These are phyloP conservation scores for Irpex sp. DNA, from an alignment of 1,284 basidiomycete species.

Conservation along the genomic window DNA sequence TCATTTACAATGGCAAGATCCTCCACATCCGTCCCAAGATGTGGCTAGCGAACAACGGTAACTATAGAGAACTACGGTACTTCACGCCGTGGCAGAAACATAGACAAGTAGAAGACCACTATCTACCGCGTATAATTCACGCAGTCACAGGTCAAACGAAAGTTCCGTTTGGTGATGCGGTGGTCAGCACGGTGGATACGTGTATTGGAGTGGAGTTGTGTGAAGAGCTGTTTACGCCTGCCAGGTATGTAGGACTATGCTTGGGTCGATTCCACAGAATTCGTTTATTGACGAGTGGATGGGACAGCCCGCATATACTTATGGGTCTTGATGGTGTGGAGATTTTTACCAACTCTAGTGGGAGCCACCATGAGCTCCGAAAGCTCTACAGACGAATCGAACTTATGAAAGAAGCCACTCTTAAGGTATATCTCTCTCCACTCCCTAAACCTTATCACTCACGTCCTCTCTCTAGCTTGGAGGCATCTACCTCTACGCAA, in stretches of 20 bases:
- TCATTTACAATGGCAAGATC: constrained; percentile 84
- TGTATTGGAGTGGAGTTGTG: constrained; percentile 96
- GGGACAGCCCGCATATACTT: constrained; percentile 82
- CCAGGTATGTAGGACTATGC: constrained; percentile 53
- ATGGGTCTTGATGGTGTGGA: constrained; percentile 99
- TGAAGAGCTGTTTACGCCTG: constrained; percentile 96
- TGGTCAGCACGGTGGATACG: constrained; percentile 91
- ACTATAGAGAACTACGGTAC: constrained; percentile 94
- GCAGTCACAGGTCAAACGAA: constrained; percentile 87
- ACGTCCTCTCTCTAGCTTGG: constrained; percentile 60
- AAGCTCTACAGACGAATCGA: constrained; percentile 92
- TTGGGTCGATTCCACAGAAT: not conserved
- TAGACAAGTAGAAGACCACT: constrained; percentile 85
- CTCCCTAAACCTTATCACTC: not conserved
- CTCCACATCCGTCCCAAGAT: constrained; percentile 96
- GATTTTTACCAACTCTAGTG: constrained; percentile 97
- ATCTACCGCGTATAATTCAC: constrained; percentile 84
- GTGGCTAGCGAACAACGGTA: constrained; percentile 99
- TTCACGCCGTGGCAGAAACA: constrained; percentile 96
- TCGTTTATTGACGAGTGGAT: constrained; percentile 2
- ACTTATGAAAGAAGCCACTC: constrained; percentile 94
- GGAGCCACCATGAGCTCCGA: constrained; percentile 95
- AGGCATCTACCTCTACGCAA: constrained; percentile 96
- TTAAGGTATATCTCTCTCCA: constrained; percentile 57
- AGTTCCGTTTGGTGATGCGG: constrained; percentile 95